These are phyloP conservation scores for Lachnellula arida DNA, from an alignment of 2,329 filamentous ascomycete genomes.

Conservation along the genomic window DNA sequence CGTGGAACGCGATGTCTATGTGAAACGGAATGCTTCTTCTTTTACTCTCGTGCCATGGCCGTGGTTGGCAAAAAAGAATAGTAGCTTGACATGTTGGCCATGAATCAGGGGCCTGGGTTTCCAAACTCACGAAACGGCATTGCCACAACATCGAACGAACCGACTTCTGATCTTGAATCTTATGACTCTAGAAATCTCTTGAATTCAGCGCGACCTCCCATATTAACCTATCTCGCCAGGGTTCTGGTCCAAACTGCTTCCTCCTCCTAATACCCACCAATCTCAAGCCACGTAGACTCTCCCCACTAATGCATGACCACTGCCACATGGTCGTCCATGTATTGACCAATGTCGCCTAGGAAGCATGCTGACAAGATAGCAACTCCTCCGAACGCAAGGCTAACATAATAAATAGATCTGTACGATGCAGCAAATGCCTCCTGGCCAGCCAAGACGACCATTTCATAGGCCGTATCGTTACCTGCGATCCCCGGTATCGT, in stretches of 20 bases:
- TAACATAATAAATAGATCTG: constrained; percentile 31
- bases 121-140: too few relatives aligned
- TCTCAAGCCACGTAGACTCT: not conserved
- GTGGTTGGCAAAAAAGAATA: too few relatives aligned
- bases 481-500: constrained; percentile 50
- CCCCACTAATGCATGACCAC: constrained; percentile 35
- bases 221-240: not conserved
- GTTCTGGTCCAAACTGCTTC: not conserved
- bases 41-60: too few relatives aligned
- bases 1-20: too few relatives aligned
- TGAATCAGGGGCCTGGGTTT: too few relatives aligned
- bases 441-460: constrained; percentile 51
- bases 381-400: constrained; percentile 55
- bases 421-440: constrained; percentile 43
- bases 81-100: too few relatives aligned
- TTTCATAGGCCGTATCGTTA: constrained; percentile 44
- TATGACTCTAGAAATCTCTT: too few relatives aligned
- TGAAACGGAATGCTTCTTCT: too few relatives aligned
- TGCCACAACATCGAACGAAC: too few relatives aligned
- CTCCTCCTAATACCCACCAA: not conserved
- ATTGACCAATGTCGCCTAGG: constrained; percentile 53
- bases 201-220: not conserved
- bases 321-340: constrained; percentile 55
- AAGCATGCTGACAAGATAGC: constrained; percentile 54
- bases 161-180: too few relatives aligned